phyloP scores from a whole-genome alignment of 345 rosid species.

The Brassica carinata region DNA sequence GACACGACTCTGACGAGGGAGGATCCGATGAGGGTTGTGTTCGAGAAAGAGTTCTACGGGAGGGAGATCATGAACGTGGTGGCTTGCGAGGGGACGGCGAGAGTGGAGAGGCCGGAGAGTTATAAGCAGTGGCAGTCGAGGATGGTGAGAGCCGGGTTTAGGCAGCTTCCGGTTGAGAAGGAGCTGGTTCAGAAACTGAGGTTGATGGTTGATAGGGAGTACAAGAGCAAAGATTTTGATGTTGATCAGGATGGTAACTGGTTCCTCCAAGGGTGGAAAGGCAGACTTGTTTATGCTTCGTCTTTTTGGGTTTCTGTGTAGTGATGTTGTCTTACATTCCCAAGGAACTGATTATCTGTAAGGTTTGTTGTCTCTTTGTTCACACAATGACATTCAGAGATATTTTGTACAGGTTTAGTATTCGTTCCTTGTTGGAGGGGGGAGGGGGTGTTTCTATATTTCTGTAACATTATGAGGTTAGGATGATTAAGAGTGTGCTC shows the following conservation, averaged over 20 bases:
- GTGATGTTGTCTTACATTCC: conserved; percentile 6
- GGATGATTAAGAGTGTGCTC: too few species aligned
- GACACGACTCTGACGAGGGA: conserved; percentile 50
- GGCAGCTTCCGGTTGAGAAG: conserved; percentile 50
- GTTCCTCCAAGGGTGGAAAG: conserved; percentile 90
- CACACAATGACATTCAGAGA: neutral
- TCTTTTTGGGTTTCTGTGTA: conserved; percentile 60
- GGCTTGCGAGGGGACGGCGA: conserved; percentile 77
- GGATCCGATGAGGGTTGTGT: conserved; percentile 56
- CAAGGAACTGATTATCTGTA: neutral
- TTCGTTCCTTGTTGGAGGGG: too few species aligned
- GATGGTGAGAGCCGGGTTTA: conserved; percentile 65
- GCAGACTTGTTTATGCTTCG: conserved; percentile 62
- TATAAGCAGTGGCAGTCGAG: conserved; percentile 81
- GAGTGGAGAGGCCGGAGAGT: conserved; percentile 83
- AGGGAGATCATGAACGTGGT: conserved; percentile 62
- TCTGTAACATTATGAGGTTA: too few species aligned
- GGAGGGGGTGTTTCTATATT: too few species aligned
- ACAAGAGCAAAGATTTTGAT: conserved; percentile 57
- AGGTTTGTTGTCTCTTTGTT: neutral
- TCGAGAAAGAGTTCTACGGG: conserved; percentile 68
- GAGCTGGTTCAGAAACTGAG: conserved; percentile 48
- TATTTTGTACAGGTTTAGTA: too few species aligned
- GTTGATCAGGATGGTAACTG: conserved; percentile 62
- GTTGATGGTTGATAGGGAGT: conserved; percentile 40